Conservation (phyloP, 345 rosid genomes). For the Adansonia digitata region DNA sequence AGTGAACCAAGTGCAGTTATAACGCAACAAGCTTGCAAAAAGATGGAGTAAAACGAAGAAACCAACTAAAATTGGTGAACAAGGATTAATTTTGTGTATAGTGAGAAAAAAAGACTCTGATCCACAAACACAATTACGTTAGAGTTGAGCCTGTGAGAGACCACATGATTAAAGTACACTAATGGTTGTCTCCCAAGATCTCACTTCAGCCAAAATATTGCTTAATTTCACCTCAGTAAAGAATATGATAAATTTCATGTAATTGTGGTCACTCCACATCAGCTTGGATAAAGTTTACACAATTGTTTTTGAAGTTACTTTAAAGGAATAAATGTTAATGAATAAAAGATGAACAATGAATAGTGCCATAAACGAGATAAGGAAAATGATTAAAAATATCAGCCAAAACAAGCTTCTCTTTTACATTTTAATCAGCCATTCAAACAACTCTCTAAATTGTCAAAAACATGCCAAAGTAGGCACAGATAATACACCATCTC, state of each 20-base stretch:
- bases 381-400: not conserved
- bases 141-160: not conserved
- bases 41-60: not conserved
- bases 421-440: not conserved
- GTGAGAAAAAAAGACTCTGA: not conserved
- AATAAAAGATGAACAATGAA: not conserved
- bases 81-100: not conserved
- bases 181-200: not conserved
- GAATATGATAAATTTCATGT: not conserved
- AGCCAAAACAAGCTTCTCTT: not conserved
- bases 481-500: constrained; percentile 7
- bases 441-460: not conserved
- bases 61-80: not conserved
- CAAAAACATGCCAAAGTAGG: not conserved
- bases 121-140: not conserved
- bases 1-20: not conserved
- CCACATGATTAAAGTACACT: not conserved
- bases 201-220: not conserved
- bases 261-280: not conserved
- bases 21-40: not conserved
- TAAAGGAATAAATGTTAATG: not conserved
- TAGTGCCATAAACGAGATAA: not conserved
- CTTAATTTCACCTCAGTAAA: not conserved
- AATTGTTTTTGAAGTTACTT: not conserved
- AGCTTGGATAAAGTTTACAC: not conserved